phyloP scores from a whole-genome alignment of 2,329 filamentous ascomycete genomes.

The Stagonosporopsis vannaccii region DNA sequence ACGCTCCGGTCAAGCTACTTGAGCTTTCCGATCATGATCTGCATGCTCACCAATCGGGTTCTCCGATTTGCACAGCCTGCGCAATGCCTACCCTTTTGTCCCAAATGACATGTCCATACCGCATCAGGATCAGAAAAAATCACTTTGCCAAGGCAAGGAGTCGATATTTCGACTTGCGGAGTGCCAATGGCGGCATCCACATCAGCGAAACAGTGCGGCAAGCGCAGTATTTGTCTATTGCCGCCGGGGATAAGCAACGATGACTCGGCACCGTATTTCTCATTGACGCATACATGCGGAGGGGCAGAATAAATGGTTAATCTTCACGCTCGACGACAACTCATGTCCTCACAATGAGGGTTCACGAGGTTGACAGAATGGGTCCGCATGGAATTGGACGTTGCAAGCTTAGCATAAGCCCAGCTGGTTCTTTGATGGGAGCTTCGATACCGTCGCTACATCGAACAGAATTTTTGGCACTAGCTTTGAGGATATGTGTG shows the following conservation, averaged over 20 bases:
- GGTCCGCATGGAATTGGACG: no score
- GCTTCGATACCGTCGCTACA: not conserved
- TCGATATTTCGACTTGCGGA: not conserved
- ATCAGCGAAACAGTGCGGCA: not conserved
- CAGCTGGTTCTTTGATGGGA: not conserved
- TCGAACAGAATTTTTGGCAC: not conserved
- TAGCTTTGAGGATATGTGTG: not conserved
- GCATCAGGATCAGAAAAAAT: not conserved
- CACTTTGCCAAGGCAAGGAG: not conserved
- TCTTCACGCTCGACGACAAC: not conserved
- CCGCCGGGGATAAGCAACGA: not conserved
- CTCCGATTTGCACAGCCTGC: not conserved
- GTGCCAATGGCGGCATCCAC: not conserved
- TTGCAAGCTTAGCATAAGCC: not conserved
- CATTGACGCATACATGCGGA: not conserved
- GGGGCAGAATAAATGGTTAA: not conserved
- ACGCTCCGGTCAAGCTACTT: conserved; percentile 23
- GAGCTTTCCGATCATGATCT: not conserved
- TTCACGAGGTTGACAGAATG: not conserved
- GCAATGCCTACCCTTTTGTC: not conserved
- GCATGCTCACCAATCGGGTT: not conserved
- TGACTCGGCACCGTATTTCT: not conserved
- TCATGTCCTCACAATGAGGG: not conserved
- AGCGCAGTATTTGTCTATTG: not conserved
- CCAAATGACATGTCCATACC: not conserved